Conservation (phyloP, 495 filamentous ascomycete genomes). For the Penicillium coprophilum region DNA sequence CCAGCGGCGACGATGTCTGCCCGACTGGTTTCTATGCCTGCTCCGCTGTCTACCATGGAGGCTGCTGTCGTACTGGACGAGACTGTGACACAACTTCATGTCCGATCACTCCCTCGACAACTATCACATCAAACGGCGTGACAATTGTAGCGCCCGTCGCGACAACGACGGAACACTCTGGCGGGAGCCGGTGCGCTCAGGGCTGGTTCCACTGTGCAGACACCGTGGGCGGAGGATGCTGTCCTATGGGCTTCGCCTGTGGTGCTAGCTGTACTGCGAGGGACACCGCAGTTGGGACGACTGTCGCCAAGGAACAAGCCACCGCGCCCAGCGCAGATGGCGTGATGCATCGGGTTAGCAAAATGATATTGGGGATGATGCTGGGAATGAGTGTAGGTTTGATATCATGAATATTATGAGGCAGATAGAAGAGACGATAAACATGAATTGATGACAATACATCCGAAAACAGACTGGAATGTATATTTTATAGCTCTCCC, state of each 20-base stretch:
- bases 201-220: constrained; percentile 79
- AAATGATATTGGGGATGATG: constrained; percentile 4
- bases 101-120: constrained; percentile 58
- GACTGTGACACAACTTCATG: constrained; percentile 75
- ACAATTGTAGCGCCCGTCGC: constrained; percentile 66
- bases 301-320: constrained; percentile 58
- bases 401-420: constrained; percentile 21
- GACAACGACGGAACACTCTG: constrained; percentile 34
- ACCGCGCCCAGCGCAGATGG: constrained; percentile 17
- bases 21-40: constrained; percentile 78
- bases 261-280: constrained; percentile 69
- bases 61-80: constrained; percentile 80
- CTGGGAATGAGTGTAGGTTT: constrained; percentile 15
- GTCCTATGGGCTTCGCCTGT: constrained; percentile 71
- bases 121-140: constrained; percentile 58
- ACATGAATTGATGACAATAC: constrained; percentile 5
- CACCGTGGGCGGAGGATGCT: constrained; percentile 69
- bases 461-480: background rate
- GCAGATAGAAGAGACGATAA: constrained; percentile 6
- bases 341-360: background rate
- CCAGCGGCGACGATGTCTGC: constrained; percentile 38
- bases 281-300: constrained; percentile 43
- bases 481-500: constrained; percentile 6
- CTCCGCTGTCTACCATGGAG: constrained; percentile 62
- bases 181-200: constrained; percentile 53